phyloP scores from a whole-genome alignment of 2,329 filamentous ascomycete species.

The Pseudopithomyces maydicus region DNA sequence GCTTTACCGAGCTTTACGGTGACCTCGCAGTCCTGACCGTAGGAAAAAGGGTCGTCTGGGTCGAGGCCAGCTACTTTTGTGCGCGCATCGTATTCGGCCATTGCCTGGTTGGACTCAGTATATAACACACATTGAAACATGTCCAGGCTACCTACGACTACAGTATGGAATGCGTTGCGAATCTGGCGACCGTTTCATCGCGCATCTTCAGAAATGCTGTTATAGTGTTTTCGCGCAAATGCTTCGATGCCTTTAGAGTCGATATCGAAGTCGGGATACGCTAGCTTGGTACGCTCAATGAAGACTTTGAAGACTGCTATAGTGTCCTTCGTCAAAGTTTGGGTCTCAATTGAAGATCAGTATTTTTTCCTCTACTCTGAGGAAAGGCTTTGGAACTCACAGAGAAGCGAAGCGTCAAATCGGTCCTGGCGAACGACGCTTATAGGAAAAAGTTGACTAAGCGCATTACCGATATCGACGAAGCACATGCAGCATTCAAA shows the following conservation, averaged over 20 bases:
- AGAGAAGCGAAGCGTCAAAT: neutral
- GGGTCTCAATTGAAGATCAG: neutral
- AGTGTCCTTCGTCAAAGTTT: neutral
- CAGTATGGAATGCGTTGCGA: constrained; percentile 19
- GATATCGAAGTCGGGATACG: neutral
- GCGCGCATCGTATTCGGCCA: constrained; percentile 16
- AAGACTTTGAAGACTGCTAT: neutral
- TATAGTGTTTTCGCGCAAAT: constrained; percentile 3
- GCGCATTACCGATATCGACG: neutral
- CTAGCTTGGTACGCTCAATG: neutral
- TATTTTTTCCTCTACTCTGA: neutral
- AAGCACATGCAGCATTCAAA: neutral
- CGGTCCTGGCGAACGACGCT: neutral
- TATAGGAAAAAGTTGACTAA: neutral
- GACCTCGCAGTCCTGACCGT: neutral
- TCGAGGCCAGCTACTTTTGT: neutral
- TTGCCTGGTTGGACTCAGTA: neutral
- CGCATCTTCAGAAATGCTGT: neutral
- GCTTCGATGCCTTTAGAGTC: neutral
- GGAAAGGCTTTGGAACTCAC: neutral
- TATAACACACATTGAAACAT: neutral
- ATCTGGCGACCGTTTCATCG: constrained; percentile 20
- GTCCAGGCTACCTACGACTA: neutral
- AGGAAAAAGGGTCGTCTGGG: neutral
- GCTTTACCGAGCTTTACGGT: neutral